phyloP scores from a whole-genome alignment of 1,284 basidiomycete genomes.

The Flammula alnicola region DNA sequence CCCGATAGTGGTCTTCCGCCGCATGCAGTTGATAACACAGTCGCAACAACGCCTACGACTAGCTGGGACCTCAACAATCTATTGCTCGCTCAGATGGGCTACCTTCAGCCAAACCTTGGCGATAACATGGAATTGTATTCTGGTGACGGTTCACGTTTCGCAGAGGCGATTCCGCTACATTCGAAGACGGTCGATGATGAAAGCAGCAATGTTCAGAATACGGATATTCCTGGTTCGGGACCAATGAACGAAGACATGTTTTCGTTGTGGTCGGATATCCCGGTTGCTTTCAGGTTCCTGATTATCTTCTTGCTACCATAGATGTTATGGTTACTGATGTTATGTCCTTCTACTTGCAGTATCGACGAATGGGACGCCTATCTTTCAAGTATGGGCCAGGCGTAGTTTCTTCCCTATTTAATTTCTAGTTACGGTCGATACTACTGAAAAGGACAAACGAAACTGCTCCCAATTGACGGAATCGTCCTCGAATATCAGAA shows the following conservation, averaged over 20 bases:
- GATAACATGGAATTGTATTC: no score
- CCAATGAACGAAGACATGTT: neutral
- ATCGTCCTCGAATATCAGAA: no score
- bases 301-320: neutral
- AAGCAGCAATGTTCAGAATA: constrained; percentile 3
- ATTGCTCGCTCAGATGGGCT: constrained; percentile 28
- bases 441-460: neutral
- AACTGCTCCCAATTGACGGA: no score
- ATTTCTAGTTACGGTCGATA: neutral
- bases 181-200: no score
- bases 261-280: constrained; percentile 21
- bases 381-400: neutral
- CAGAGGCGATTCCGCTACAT: neutral
- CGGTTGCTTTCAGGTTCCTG: constrained; percentile 16
- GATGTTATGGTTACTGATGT: neutral
- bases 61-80: constrained; percentile 28
- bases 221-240: no score
- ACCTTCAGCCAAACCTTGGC: constrained; percentile 12
- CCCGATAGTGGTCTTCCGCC: neutral
- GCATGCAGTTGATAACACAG: constrained; percentile 5
- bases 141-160: no score
- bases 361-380: constrained; percentile 11
- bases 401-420: neutral
- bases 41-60: constrained; percentile 7
- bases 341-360: neutral